Evolutionary conservation across 164 flowering plant species (phyloP).

Genomic region (Berberis vulgaris): DNA sequence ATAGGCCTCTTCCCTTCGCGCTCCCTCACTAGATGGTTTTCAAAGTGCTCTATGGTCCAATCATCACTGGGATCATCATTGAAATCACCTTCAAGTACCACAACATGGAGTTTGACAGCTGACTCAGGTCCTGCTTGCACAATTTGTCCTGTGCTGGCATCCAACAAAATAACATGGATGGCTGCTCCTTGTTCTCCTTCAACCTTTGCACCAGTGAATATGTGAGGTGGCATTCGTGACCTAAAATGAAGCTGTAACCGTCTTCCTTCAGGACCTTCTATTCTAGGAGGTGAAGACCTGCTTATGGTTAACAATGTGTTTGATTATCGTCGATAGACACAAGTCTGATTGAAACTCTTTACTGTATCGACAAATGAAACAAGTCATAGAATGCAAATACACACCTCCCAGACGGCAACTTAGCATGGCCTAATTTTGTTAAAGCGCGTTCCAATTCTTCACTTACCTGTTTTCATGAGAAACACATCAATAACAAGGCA

Average conservation of each 20-base stretch:
- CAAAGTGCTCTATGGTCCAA: constrained; percentile 87
- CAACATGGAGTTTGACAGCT: constrained; percentile 60
- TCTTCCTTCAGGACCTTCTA: constrained; percentile 83
- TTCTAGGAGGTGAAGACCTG: constrained; percentile 77
- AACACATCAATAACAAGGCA: neutral
- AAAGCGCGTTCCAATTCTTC: constrained; percentile 97
- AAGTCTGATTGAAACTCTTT: neutral
- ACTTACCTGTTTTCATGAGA: constrained; percentile 52
- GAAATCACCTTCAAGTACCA: constrained; percentile 98
- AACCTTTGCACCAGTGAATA: constrained; percentile 91
- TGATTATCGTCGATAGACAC: neutral
- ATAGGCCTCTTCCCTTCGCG: constrained; percentile 97
- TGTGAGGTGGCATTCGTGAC: constrained; percentile 72
- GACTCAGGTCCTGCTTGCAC: constrained; percentile 83
- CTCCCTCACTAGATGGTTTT: constrained; percentile 81
- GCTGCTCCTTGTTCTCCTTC: constrained; percentile 97
- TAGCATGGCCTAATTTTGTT: constrained; percentile 69
- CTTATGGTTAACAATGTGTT: constrained; percentile 1
- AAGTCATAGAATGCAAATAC: neutral
- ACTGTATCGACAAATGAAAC: neutral
- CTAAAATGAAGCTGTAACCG: constrained; percentile 75
- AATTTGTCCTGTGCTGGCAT: constrained; percentile 54
- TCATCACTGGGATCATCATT: constrained; percentile 75
- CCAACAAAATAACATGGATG: constrained; percentile 70
- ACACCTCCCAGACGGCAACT: constrained; percentile 53